Percentiles rank a stretch among this genome's conserved stretches.
These are phyloP conservation scores for Stevia rebaudiana DNA, from an alignment of 140 eudicot species.

Conservation along the genomic window DNA sequence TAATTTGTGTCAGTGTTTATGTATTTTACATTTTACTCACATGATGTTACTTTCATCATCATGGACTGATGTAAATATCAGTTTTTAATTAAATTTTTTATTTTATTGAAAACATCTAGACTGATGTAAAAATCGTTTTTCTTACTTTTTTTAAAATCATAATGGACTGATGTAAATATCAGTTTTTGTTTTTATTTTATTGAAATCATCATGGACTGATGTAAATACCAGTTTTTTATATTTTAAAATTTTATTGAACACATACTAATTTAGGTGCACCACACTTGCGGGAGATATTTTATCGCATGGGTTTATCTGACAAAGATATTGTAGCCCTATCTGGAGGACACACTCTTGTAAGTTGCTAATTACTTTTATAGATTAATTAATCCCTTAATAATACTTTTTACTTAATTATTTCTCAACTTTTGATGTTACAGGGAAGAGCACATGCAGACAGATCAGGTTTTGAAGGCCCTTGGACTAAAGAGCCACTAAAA, in stretches of 20 bases:
- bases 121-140: too few relatives aligned
- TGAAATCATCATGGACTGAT: neutral
- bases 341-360: conserved; percentile 97
- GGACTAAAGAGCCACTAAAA: conserved; percentile 88
- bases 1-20: too few relatives aligned
- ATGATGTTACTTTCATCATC: too few relatives aligned
- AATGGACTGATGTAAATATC: too few relatives aligned
- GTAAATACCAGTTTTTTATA: conserved; percentile 3
- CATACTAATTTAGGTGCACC: conserved; percentile 53
- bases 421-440: conserved; percentile 27
- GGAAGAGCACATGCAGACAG: conserved; percentile 98
- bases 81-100: too few relatives aligned
- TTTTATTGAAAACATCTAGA: too few relatives aligned
- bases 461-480: conserved; percentile 96
- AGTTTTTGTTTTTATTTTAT: neutral
- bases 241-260: conserved; percentile 1
- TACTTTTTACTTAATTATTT: neutral
- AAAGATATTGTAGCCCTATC: conserved; percentile 95
- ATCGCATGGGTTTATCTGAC: conserved; percentile 94
- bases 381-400: neutral
- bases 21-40: too few relatives aligned
- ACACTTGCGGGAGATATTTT: conserved; percentile 83
- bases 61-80: too few relatives aligned
- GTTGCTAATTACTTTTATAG: conserved; percentile 16
- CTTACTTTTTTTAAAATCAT: too few relatives aligned